phyloP scores from a whole-genome alignment of 2,329 filamentous ascomycete genomes.

The Epichloe coenophiala region DNA sequence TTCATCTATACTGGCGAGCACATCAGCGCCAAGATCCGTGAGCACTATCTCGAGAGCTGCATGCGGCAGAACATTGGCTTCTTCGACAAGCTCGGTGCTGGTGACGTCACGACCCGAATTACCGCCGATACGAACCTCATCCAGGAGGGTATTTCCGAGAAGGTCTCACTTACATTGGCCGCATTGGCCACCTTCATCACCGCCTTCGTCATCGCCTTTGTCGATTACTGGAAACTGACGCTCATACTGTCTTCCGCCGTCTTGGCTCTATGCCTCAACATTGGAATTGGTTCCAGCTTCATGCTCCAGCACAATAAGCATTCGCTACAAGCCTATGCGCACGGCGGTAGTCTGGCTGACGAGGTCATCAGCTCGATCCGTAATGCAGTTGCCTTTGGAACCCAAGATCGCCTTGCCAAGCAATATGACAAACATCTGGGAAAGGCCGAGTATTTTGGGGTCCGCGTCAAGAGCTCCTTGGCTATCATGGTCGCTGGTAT shows the following conservation, averaged over 20 bases:
- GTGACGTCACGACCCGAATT: conserved; percentile 88
- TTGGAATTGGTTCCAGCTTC: conserved; percentile 59
- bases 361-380: conserved; percentile 90
- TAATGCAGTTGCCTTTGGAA: conserved; percentile 85
- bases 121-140: conserved; percentile 89
- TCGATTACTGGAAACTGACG: conserved; percentile 87
- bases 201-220: conserved; percentile 80
- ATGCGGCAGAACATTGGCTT: conserved; percentile 82
- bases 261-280: conserved; percentile 62
- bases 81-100: conserved; percentile 84
- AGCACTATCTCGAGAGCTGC: conserved; percentile 73
- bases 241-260: conserved; percentile 76
- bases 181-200: conserved; percentile 73
- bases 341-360: conserved; percentile 78
- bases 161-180: conserved; percentile 64
- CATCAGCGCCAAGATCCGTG: conserved; percentile 63
- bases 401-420: conserved; percentile 77
- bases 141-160: conserved; percentile 87
- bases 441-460: conserved; percentile 62
- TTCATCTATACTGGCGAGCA: conserved; percentile 84
- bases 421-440: conserved; percentile 69
- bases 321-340: conserved; percentile 65
- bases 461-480: conserved; percentile 58
- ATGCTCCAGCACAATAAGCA: conserved; percentile 72
- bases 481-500: conserved; percentile 71